Conservation (phyloP, 2,329 filamentous ascomycete genomes). For the Byssothecium circinans region DNA sequence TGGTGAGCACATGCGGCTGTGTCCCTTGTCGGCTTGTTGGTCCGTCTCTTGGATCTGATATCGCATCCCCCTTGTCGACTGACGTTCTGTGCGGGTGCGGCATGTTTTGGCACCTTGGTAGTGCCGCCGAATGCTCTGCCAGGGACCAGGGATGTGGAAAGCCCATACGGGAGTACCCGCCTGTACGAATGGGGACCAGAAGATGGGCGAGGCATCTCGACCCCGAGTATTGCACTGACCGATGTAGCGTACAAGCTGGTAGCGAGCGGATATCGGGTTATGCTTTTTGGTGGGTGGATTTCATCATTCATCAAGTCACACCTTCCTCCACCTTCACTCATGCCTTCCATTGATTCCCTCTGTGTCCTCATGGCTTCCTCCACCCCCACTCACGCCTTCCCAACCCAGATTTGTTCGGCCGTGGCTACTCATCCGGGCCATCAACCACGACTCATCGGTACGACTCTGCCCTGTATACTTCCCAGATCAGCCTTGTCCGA, state of each 20-base stretch:
- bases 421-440: slow-evolving; percentile 76
- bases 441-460: slow-evolving; percentile 63
- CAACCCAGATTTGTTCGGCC: slow-evolving; percentile 66
- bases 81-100: slow-evolving; percentile 21
- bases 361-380: no score
- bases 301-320: neutral
- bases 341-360: no score
- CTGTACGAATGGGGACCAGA: slow-evolving; percentile 82
- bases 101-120: slow-evolving; percentile 27
- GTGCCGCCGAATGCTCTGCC: slow-evolving; percentile 71
- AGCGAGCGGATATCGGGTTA: slow-evolving; percentile 69
- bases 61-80: slow-evolving; percentile 22
- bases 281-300: slow-evolving; percentile 67
- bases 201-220: slow-evolving; percentile 74
- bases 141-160: slow-evolving; percentile 67
- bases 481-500: slow-evolving; percentile 61
- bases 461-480: slow-evolving; percentile 71
- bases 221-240: slow-evolving; percentile 70
- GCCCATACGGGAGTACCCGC: slow-evolving; percentile 69
- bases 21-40: neutral
- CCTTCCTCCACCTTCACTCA: neutral
- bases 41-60: neutral
- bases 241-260: slow-evolving; percentile 68
- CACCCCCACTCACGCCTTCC: slow-evolving; percentile 8
- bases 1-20: no score